Evolutionary conservation across 179 eudicot species (phyloP), one percentile per base, ranked within the genome.

Genomic region (Beta lomatogona): DNA sequence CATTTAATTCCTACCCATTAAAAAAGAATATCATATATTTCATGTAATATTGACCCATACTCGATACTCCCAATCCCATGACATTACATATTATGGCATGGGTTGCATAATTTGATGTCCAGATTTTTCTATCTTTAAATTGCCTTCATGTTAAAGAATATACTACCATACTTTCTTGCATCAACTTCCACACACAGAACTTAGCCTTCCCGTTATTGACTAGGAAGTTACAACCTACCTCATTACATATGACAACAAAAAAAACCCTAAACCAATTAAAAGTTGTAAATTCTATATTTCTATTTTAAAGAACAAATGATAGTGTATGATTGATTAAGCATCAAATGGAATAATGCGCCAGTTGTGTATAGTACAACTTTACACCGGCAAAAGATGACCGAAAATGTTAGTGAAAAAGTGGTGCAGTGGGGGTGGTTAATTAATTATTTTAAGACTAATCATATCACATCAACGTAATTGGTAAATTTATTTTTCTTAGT

Each of bases 351-450:
- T 78, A 46, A 78, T 78, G 85, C 63, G 82, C 85, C 82, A 83
- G 82, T 83, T 78, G 85, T 82, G 19, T 22, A 83, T 54, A 75
- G 82, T 63, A 78, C 85, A 74, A 78, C 78, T 82, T 82, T 64
- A 81, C 28, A 25, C 61, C 25, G 60, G 71, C 80, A 80, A 64
- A 73, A 77, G n/a, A 83, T 58, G 80, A 71, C 36, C 63, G 16
- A 72, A 70, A 46, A 67, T 76, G 75, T 59, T 45, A 12, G 66
- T 63, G 19, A 31, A 57, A 61, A 57, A 9, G 54, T 10, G 41
- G 6, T 48, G 6, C 8, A 22, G 46, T 31, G 70, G 74, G 53
- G 71, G 65, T 77, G 82, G 52, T 57, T 77, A 15, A 73, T 67
- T 72, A 82, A 54, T 83, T 60, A 50, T 14, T 12, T 25, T 75